Evolutionary conservation across 2,329 filamentous ascomycete species (phyloP), one percentile per base, ranked within the genome.

Genomic region (Ceratocystis lukuohia): DNA sequence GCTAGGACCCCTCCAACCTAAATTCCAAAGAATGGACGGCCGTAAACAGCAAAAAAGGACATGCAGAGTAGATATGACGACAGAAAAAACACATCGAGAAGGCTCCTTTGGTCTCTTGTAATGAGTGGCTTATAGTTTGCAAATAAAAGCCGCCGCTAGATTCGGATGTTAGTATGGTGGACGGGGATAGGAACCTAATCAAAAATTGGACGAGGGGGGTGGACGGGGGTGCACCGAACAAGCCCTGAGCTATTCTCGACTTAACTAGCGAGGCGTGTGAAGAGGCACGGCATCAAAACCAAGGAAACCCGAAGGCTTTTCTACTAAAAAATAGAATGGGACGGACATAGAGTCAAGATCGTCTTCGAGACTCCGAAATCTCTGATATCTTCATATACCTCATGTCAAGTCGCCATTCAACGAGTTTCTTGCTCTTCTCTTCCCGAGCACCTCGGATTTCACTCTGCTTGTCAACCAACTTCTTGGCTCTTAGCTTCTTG

Each of bases 251-350:
- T 59, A 59, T 59, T 59, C 56, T 59, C 12, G 56, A 37, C 28
- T n/a, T 53, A 6, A n/a, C 56, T 59, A 59, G 56, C 56, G 56
- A 59, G 56, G 56, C 56, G 56, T 15, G 25, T 37, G 56, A 59
- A 59, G 56, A 59, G 56, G 28, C 28, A 37, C 56, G 30, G 56
- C 28, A 53, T n/a, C 3, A 64, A 12, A 17, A 22, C 6, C 6
- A 50, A 22, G 46, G 22, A 48, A 45, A 48, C 17, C 37, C 8
- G 4, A 46, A 50, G 28, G 15, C 15, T 28, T 59, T 15, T 37
- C 56, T 59, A 33, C 30, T 37, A 53, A 64, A 64, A 50, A 48
- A 64, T 2, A 50, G 17, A 33, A 33, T 15, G 2, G 53, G 48
- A 45, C 37, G n/a, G 17, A 48, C 2, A 10, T 3, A 33, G 0